These are phyloP conservation scores for Pholiota molesta DNA, from an alignment of 768 basidiomycete species.

Conservation along the genomic window DNA sequence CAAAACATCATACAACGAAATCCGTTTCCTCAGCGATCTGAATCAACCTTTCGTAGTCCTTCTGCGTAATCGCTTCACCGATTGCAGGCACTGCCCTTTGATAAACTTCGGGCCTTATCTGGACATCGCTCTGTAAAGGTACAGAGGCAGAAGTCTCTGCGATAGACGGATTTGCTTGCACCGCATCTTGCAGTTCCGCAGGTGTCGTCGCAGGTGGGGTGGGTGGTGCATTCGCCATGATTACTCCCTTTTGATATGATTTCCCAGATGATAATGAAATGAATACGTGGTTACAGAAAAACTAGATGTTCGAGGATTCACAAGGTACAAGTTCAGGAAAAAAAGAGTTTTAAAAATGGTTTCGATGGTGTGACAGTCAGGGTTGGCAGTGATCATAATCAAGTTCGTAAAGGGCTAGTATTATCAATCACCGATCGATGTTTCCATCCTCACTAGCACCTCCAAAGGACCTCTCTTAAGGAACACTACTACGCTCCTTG, in stretches of 20 bases:
- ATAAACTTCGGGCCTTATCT: constrained; percentile 39
- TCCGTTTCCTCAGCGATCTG: constrained; percentile 54
- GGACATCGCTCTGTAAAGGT: constrained; percentile 15
- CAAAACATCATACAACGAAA: constrained; percentile 45
- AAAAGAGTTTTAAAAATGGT: background rate
- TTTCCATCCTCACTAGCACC: background rate
- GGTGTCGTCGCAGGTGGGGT: constrained; percentile 66
- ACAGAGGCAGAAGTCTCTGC: constrained; percentile 19
- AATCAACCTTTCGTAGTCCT: constrained; percentile 46
- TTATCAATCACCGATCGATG: background rate
- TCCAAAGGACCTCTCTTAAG: background rate
- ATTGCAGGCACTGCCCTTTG: constrained; percentile 49
- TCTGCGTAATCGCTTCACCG: constrained; percentile 44
- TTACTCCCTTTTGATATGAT: constrained; percentile 5
- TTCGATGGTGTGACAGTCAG: background rate
- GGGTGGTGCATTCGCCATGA: constrained; percentile 62
- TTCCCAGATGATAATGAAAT: background rate
- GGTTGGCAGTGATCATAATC: background rate
- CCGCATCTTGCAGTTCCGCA: constrained; percentile 58
- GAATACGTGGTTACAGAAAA: background rate
- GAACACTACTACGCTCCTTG: background rate
- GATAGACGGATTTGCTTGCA: constrained; percentile 28
- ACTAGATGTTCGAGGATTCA: background rate
- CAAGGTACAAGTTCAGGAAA: background rate
- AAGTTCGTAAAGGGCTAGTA: no score